Percentiles rank a stretch among this genome's conserved stretches.
These are phyloP conservation scores for Rhododendron kiyosumense DNA, from an alignment of 148 eudicot species.

Conservation along the genomic window DNA sequence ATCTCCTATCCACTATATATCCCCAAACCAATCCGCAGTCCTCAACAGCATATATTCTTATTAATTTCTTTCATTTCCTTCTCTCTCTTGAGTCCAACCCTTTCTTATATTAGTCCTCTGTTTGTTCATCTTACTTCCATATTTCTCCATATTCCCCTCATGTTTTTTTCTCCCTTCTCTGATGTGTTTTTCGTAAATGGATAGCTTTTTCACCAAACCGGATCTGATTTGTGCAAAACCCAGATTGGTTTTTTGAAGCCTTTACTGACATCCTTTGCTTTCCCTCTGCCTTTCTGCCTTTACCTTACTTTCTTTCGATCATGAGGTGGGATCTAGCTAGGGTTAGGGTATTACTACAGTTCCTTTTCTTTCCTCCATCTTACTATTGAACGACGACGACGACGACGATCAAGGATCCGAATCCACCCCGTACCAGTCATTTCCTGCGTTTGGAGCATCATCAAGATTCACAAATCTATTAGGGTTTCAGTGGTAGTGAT, in stretches of 20 bases:
- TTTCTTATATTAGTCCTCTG: background rate
- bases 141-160: background rate
- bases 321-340: slow-evolving; percentile 23
- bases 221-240: background rate
- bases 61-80: background rate
- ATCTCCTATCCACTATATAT: background rate
- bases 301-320: background rate
- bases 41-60: background rate
- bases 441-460: slow-evolving; percentile 74
- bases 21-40: background rate
- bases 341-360: slow-evolving; percentile 22
- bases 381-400: background rate
- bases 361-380: background rate
- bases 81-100: background rate
- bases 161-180: background rate
- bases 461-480: slow-evolving; percentile 67
- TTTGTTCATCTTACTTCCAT: background rate
- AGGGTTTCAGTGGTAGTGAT: background rate
- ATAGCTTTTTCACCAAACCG: background rate
- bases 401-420: background rate
- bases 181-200: background rate
- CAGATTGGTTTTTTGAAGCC: background rate
- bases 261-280: slow-evolving; percentile 3
- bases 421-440: slow-evolving; percentile 24
- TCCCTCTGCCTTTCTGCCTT: background rate